Conservation (phyloP, 2,329 filamentous ascomycete genomes). For the Penicillium sp. region DNA sequence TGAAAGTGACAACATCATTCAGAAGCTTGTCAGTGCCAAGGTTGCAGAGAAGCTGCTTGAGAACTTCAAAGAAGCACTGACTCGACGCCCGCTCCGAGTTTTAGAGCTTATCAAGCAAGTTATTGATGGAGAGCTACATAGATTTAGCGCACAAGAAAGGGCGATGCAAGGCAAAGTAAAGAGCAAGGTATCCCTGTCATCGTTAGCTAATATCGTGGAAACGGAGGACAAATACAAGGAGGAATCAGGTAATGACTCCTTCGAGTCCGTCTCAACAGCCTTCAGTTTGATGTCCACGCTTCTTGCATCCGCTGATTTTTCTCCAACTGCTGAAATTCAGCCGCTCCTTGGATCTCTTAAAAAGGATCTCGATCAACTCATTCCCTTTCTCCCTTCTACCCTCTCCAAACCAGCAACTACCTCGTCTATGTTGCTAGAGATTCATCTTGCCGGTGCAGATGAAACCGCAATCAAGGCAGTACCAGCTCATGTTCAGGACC, state of each 20-base stretch:
- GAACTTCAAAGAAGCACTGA: conserved; percentile 45
- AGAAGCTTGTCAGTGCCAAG: conserved; percentile 43
- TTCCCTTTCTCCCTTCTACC: conserved; percentile 33
- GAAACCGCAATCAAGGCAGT: conserved; percentile 22
- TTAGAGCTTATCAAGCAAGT: conserved; percentile 45
- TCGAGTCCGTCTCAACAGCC: conserved; percentile 41
- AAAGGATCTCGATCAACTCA: conserved; percentile 36
- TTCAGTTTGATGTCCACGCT: conserved; percentile 47
- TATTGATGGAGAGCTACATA: conserved; percentile 38
- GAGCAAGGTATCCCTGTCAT: conserved; percentile 35
- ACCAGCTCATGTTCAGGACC: conserved; percentile 35
- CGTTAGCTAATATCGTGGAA: conserved; percentile 37
- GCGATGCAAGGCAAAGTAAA: conserved; percentile 7
- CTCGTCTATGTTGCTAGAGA: conserved; percentile 45
- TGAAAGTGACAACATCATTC: conserved; percentile 32
- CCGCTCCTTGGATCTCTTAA: conserved; percentile 37
- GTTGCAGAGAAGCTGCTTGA: conserved; percentile 43
- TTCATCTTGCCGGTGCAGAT: conserved; percentile 36
- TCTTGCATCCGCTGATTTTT: conserved; percentile 44
- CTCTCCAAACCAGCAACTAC: conserved; percentile 43
- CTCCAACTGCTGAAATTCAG: conserved; percentile 30
- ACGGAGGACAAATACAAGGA: conserved; percentile 18
- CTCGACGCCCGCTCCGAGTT: conserved; percentile 41
- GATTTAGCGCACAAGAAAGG: conserved; percentile 7
- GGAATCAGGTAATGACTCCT: conserved; percentile 27